Conservation (phyloP, 1,284 basidiomycete species). For the Ustilago xerochloae region DNA sequence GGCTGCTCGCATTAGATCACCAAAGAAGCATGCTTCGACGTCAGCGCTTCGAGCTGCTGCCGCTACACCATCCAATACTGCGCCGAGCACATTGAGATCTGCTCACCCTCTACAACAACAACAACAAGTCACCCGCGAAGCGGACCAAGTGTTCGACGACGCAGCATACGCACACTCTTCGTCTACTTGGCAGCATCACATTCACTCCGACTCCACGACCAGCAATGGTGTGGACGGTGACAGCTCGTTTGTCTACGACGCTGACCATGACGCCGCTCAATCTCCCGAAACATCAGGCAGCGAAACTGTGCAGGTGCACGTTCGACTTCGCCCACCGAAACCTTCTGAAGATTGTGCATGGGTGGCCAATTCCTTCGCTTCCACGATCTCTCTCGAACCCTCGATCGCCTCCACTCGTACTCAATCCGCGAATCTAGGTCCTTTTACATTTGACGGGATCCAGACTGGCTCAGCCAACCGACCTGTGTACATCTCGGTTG, state of each 20-base stretch:
- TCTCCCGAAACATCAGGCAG: slow-evolving; percentile 5
- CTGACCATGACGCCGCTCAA: slow-evolving; percentile 3
- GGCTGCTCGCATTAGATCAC: slow-evolving; percentile 36
- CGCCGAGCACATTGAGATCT: too few relatives aligned
- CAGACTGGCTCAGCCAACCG: slow-evolving; percentile 85
- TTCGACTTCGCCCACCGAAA: slow-evolving; percentile 53
- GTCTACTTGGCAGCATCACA: slow-evolving; percentile 15
- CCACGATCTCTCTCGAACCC: slow-evolving; percentile 51
- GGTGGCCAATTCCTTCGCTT: slow-evolving; percentile 41
- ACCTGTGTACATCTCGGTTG: slow-evolving; percentile 83
- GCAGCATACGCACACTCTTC: slow-evolving; percentile 21
- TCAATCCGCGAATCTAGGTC: slow-evolving; percentile 45
- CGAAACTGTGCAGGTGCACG: slow-evolving; percentile 57
- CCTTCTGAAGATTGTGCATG: slow-evolving; percentile 57
- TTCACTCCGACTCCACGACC: background rate
- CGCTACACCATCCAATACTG: background rate
- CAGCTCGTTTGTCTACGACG: slow-evolving; percentile 58
- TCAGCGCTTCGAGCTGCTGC: slow-evolving; percentile 18
- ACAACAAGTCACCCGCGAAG: background rate
- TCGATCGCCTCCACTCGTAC: slow-evolving; percentile 35
- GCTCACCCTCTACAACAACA: slow-evolving; percentile 18
- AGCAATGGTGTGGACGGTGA: slow-evolving; percentile 32
- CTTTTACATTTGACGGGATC: slow-evolving; percentile 74
- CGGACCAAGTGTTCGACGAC: background rate
- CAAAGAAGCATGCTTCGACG: slow-evolving; percentile 39